phyloP scores from a whole-genome alignment of 768 basidiomycete genomes.

The Lactarius tabidus region DNA sequence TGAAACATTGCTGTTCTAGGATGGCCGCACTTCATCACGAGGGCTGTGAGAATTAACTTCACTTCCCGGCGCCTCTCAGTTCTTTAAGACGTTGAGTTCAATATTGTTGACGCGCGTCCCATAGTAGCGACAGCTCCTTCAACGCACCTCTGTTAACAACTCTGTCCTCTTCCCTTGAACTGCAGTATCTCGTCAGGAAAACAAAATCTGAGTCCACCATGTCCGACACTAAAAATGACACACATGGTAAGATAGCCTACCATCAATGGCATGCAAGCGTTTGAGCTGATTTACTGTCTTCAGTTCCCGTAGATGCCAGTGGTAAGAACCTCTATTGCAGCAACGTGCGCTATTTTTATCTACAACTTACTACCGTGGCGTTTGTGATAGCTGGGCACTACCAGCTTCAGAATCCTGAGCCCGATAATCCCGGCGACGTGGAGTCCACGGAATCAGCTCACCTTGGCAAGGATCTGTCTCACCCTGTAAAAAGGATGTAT shows the following conservation, averaged over 20 bases:
- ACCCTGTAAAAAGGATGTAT: conserved; percentile 44
- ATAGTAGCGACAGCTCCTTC: not conserved
- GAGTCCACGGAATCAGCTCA: not conserved
- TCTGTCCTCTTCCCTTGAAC: not conserved
- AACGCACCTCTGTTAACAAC: not conserved
- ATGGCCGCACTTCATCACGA: too few relatives aligned
- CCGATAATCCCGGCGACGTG: not conserved
- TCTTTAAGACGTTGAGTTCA: not conserved
- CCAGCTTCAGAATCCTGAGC: not conserved
- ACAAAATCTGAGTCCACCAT: not conserved
- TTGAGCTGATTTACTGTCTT: not conserved
- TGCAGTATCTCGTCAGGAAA: not conserved
- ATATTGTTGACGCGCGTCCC: not conserved
- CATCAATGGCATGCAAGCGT: not conserved
- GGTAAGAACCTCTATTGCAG: not conserved
- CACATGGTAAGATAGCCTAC: not conserved
- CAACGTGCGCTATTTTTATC: too few relatives aligned
- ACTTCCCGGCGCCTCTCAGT: not conserved
- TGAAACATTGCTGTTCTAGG: not conserved
- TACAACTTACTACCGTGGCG: not conserved
- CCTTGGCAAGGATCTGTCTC: conserved; percentile 3
- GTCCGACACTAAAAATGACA: not conserved
- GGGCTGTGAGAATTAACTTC: not conserved
- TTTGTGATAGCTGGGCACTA: not conserved
- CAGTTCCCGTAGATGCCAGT: not conserved